Base-by-base conservation (phyloP, 176 grass and related monocot species). In the Oryza punctata region DNA sequence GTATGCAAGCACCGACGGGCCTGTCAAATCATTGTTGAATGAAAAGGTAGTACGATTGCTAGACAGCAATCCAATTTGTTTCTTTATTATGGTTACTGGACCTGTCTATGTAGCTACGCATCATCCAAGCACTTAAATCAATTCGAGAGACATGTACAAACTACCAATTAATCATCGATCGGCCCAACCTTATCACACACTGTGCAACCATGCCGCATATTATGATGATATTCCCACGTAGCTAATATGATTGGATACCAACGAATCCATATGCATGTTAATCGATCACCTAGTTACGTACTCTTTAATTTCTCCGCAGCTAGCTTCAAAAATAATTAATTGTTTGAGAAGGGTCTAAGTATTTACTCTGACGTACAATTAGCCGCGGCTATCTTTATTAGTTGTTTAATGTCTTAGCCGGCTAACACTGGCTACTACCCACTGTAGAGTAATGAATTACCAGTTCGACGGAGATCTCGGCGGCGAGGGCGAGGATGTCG, bases 401-500 rank as follows among this genome's bases (percentile, higher is more conserved):
- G n/a, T n/a, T n/a, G n/a, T n/a, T n/a, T n/a, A n/a, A n/a, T n/a
- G n/a, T n/a, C n/a, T n/a, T n/a, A n/a, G n/a, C n/a, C n/a, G n/a
- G n/a, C n/a, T n/a, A n/a, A n/a, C n/a, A n/a, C n/a, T n/a, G n/a
- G n/a, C n/a, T n/a, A n/a, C n/a, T n/a, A n/a, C n/a, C n/a, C n/a
- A n/a, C n/a, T n/a, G n/a, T n/a, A n/a, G n/a, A n/a, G n/a, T n/a
- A n/a, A 33, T 30, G 29, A 21, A 57, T 72, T 86, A 97, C 95
- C 75, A 91, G 60, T 65, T 74, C 70, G 5, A 94, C 92, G 1
- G 92, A 97, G 63, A 90, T 88, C 84, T 97, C 88, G 0, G 95
- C 70, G 27, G 95, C 95, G 11, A 97, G 84, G 60, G 95, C 92
- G 38, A 97, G 88, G 70, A 97, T 94, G 79, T 97, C 95, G 61